phyloP scores from a whole-genome alignment of 192 early-diverging fungal genomes.

The Backusella morwellensis region DNA sequence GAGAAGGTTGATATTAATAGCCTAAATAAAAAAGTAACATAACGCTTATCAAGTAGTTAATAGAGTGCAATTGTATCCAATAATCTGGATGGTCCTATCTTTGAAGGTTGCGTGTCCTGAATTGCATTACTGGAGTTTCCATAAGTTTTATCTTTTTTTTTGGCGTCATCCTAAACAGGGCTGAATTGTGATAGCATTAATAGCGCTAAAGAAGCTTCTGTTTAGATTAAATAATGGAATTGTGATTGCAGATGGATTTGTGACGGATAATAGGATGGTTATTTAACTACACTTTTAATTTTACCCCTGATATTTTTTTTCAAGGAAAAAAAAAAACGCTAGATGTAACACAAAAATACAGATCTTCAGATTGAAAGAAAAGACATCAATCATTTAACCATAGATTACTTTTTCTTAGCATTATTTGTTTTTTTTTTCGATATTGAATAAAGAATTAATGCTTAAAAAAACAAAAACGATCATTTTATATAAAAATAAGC shows the following conservation, averaged over 20 bases:
- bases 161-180: neutral
- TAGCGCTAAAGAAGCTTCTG: neutral
- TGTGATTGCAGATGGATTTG: neutral
- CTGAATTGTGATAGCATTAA: neutral
- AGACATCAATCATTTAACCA: neutral
- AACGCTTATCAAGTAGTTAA: neutral
- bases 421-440: neutral
- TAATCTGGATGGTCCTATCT: neutral
- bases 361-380: neutral
- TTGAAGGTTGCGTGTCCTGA: neutral
- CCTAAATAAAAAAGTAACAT: neutral
- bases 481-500: neutral
- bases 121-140: neutral
- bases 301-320: slow-evolving; percentile 1
- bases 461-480: neutral
- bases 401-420: neutral
- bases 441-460: neutral
- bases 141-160: neutral
- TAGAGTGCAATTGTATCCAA: neutral
- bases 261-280: neutral
- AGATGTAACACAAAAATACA: neutral
- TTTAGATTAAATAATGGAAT: neutral
- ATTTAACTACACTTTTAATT: neutral
- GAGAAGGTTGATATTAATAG: neutral
- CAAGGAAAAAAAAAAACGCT: neutral